These are phyloP conservation scores for Eucalyptus pauciflora DNA, from an alignment of 345 rosid genomes.

Conservation along the genomic window DNA sequence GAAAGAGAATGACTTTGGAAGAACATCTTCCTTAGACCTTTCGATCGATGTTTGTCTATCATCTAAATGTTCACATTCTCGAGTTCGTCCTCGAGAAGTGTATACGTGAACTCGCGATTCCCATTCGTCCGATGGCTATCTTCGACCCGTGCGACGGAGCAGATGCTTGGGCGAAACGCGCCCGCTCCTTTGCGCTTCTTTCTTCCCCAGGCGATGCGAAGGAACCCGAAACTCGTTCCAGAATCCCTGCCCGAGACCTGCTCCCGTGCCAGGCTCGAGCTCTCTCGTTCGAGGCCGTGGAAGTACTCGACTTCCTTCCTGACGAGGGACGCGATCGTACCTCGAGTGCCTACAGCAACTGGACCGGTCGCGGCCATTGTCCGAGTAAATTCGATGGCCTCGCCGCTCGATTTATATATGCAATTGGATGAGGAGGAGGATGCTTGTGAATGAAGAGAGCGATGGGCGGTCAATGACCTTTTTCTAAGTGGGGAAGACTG, in stretches of 20 bases:
- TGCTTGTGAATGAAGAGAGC: conserved; percentile 33
- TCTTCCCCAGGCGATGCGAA: conserved; percentile 47
- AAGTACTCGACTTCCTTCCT: conserved; percentile 72
- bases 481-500: not conserved
- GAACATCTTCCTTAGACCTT: too few species aligned
- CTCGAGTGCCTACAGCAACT: conserved; percentile 66
- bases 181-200: not conserved
- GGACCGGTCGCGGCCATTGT: conserved; percentile 38
- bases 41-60: too few species aligned
- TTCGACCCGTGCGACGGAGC: conserved; percentile 40
- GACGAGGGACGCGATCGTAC: conserved; percentile 72
- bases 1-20: not conserved
- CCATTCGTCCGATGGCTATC: conserved; percentile 11
- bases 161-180: conserved; percentile 35
- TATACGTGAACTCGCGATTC: conserved; percentile 40
- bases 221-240: conserved; percentile 41
- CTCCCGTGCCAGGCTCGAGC: not conserved
- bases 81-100: conserved; percentile 47
- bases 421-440: not conserved
- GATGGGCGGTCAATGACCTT: not conserved
- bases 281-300: conserved; percentile 18
- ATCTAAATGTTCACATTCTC: not conserved
- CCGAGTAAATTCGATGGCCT: not conserved
- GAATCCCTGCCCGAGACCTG: not conserved
- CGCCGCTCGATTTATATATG: not conserved